Evolutionary conservation across 139 green algal genomes (phyloP), one percentile per base, ranked within the genome.

Genomic region (Chlamydomonas urium): DNA sequence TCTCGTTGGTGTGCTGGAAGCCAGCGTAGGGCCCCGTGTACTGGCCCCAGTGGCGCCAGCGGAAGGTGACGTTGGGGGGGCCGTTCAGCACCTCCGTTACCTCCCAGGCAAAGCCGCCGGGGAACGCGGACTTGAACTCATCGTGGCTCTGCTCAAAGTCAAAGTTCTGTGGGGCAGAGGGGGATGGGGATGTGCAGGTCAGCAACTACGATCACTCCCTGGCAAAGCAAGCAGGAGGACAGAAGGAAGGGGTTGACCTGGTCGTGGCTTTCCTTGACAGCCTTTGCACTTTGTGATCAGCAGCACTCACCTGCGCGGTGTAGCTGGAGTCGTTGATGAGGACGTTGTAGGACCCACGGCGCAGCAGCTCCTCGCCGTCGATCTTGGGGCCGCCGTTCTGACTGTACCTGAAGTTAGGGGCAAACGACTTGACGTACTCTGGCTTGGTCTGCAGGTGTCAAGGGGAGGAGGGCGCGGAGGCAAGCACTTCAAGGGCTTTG

Each of bases 81-180:
- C 72, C 72, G 37, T 6, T 37, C 28, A 77, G 42, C 26, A 77
- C 72, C 31, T 77, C 45, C 42, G 33, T 29, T n/a, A 60, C 47
- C 70, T 75, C 70, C 70, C 70, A 75, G 1, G 70, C 58, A 50
- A 75, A 75, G 42, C 58, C 70, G 23, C 21, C 42, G n/a, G 69
- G 58, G 45, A 75, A 75, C 3, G 70, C 70, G 26, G 53, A 42
- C 32, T 67, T 57, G 21, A 75, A 72, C 47, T 63, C 19, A 45
- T 63, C 29, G 63, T 70, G 66, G 4, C 38, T 60, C 17, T 71
- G 19, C 26, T 70, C 63, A 23, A 56, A 70, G 38, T 56, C 38
- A 19, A 45, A 58, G 38, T 70, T 70, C 37, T 70, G 37, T 36
- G 6, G 5, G 58, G 6, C 4, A 10, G 28, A 26, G 23, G 29